phyloP scores from a whole-genome alignment of 2,329 filamentous ascomycete genomes.

The Aureobasidium pullulans region DNA sequence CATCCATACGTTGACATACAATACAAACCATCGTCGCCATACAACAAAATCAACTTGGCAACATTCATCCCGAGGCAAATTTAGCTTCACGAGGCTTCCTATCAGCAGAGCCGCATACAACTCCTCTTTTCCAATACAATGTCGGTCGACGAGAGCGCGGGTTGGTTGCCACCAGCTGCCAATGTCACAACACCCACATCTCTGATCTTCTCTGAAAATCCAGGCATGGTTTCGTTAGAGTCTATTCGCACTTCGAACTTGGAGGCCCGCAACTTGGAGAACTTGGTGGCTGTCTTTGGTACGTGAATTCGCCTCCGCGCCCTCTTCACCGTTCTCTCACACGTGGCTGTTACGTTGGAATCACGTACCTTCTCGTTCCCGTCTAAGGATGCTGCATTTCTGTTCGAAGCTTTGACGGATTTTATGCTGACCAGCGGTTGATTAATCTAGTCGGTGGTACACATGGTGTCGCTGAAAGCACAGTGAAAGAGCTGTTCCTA shows the following conservation, averaged over 20 bases:
- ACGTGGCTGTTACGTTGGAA: neutral
- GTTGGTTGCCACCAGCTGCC: constrained; percentile 1
- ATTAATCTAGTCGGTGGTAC: constrained; percentile 32
- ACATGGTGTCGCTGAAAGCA: constrained; percentile 37
- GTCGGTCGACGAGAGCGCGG: constrained; percentile 3
- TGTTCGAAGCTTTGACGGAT: neutral
- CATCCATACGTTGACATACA: neutral
- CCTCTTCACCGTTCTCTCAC: neutral
- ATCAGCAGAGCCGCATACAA: neutral
- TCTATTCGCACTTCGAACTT: constrained; percentile 26
- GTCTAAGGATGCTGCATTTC: neutral
- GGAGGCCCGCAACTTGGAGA: constrained; percentile 22
- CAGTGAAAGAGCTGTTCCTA: constrained; percentile 36
- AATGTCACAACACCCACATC: constrained; percentile 12
- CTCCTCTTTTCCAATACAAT: neutral
- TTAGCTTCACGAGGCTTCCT: neutral
- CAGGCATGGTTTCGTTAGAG: constrained; percentile 19
- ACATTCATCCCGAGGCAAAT: neutral
- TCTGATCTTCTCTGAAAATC: constrained; percentile 16
- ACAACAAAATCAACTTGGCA: neutral
- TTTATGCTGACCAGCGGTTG: neutral
- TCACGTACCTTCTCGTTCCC: neutral
- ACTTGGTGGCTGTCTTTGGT: constrained; percentile 29
- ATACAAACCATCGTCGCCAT: neutral
- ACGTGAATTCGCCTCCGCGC: neutral